Evolutionary conservation across 768 basidiomycete species (phyloP).

Genomic region (Suillus subluteus): DNA sequence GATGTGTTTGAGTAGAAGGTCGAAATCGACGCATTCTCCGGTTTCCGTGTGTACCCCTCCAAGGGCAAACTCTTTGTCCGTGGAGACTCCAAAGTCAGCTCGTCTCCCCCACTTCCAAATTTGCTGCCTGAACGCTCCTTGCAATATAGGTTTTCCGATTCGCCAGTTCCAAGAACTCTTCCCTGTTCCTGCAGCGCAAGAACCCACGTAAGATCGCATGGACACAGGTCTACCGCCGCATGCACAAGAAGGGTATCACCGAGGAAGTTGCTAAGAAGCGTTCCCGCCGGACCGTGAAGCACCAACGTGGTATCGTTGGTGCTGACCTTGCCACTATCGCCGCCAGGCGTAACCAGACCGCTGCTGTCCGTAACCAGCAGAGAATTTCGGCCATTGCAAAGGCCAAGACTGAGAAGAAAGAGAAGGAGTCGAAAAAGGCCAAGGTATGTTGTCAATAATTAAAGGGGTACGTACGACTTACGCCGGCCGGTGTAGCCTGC

Average conservation of each 20-base stretch:
- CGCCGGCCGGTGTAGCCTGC: conserved; percentile 48
- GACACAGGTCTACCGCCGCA: conserved; percentile 91
- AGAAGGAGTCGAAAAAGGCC: conserved; percentile 89
- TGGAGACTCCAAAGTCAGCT: conserved; percentile 89
- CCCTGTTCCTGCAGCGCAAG: conserved; percentile 98
- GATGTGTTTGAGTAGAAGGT: conserved; percentile 68
- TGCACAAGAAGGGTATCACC: conserved; percentile 99
- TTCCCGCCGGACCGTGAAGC: conserved; percentile 94
- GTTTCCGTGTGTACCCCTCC: conserved; percentile 96
- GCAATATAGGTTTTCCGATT: conserved; percentile 88
- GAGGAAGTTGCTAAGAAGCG: conserved; percentile 99
- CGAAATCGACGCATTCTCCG: conserved; percentile 98
- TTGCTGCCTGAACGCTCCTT: neutral
- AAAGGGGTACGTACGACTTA: conserved; percentile 13
- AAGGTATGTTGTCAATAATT: conserved; percentile 53
- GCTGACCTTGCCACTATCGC: conserved; percentile 91
- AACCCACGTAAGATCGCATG: conserved; percentile 99
- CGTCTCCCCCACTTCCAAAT: neutral
- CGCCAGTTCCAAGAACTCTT: conserved; percentile 88
- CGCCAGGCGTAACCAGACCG: conserved; percentile 91
- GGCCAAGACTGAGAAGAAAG: conserved; percentile 97
- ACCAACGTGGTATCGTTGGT: conserved; percentile 97
- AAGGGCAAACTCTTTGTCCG: conserved; percentile 96
- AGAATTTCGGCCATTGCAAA: conserved; percentile 87
- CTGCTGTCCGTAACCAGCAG: conserved; percentile 79